phyloP scores from a whole-genome alignment of 345 rosid species.

The Erodium maritimum region DNA sequence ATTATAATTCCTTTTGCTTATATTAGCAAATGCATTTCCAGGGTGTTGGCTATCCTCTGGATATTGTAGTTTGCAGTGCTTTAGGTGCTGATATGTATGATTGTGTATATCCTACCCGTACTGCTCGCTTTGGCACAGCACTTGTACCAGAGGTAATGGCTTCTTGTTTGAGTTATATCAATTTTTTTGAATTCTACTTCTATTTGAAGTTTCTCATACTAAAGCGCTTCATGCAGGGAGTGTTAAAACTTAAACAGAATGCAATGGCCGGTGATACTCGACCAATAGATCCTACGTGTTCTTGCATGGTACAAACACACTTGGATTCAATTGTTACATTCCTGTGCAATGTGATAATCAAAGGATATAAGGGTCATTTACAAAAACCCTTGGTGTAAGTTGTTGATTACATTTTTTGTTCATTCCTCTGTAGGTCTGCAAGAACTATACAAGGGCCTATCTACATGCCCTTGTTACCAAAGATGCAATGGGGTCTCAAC shows the following conservation, averaged over 20 bases:
- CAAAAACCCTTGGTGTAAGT: too few relatives aligned
- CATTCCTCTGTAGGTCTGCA: conserved; percentile 45
- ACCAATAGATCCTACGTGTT: conserved; percentile 56
- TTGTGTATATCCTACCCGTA: conserved; percentile 75
- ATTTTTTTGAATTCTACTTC: neutral
- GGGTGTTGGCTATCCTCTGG: conserved; percentile 83
- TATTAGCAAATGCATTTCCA: conserved; percentile 15
- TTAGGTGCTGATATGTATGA: conserved; percentile 82
- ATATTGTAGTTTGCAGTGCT: conserved; percentile 78
- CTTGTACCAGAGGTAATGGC: conserved; percentile 57
- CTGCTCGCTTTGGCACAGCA: conserved; percentile 82
- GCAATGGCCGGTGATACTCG: conserved; percentile 58
- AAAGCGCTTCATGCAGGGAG: conserved; percentile 36
- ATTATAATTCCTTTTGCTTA: neutral
- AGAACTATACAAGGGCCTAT: conserved; percentile 61
- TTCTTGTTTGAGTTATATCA: too few relatives aligned
- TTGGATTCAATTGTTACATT: neutral
- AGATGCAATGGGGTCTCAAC: conserved; percentile 82
- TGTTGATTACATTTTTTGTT: neutral
- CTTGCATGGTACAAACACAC: conserved; percentile 43
- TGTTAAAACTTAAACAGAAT: conserved; percentile 52
- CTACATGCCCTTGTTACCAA: conserved; percentile 63
- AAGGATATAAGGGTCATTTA: neutral
- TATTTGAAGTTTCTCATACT: neutral
- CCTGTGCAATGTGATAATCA: neutral